phyloP scores from a whole-genome alignment of 345 rosid genomes.

The Abelmoschus esculentus region DNA sequence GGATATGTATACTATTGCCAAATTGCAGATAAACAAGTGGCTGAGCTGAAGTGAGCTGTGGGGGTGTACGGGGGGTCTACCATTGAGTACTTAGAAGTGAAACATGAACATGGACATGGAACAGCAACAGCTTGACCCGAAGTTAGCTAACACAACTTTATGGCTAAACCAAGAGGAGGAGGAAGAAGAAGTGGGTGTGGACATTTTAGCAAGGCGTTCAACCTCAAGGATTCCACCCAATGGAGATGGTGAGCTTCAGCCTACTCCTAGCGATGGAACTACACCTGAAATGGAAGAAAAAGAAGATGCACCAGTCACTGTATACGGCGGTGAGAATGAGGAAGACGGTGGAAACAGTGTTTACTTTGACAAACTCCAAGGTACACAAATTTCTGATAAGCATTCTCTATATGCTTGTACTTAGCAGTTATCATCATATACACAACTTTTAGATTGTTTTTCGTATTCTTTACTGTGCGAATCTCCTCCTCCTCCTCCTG shows the following conservation, averaged over 20 bases:
- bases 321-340: background rate
- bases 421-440: background rate
- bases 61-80: background rate
- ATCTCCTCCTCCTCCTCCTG: too few species aligned
- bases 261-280: background rate
- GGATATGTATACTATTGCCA: background rate
- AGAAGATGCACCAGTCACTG: background rate
- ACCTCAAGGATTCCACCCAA: background rate
- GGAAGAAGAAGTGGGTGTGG: background rate
- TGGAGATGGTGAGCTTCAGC: background rate
- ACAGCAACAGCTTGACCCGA: background rate
- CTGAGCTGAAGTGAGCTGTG: background rate
- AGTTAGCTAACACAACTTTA: background rate
- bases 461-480: too few species aligned
- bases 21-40: background rate
- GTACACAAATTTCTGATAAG: constrained; percentile 3
- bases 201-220: background rate
- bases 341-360: constrained; percentile 15
- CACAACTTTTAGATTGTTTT: background rate
- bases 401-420: background rate
- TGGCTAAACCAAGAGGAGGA: background rate
- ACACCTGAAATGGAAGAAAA: background rate
- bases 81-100: background rate
- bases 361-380: constrained; percentile 27
- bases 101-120: background rate